Evolutionary conservation across 139 green algal genomes (phyloP), one percentile per base, ranked within the genome.

Genomic region (Picochlorum sp.): DNA sequence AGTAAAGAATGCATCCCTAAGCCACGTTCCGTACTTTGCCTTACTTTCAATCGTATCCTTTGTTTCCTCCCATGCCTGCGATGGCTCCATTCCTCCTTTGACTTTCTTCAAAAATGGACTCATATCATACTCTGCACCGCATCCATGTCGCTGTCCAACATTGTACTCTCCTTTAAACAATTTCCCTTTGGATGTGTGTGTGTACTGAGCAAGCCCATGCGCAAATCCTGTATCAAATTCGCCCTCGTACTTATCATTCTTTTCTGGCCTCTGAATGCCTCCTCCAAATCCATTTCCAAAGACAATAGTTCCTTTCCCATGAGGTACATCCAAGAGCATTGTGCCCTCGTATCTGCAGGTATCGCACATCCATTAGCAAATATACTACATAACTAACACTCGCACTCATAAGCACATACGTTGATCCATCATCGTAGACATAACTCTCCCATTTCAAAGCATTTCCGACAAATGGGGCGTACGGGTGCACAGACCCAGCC

Each of bases 391-490:
- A 14, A 15, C 26, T 56, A 20, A 4, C 1, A 7, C 9, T 26
- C 10, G 16, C 4, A 18, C 13, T 13, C 13, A 26, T 41, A 9
- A 59, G 3, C 0, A 73, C 88, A 83, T 72, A 96, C 88, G 90
- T 94, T 49, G 87, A 92, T 63, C 84, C 87, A 62, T 96, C 90
- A 20, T 92, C 87, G 50, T 91, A 96, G 7, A 89, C 87, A 62
- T 81, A 86, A 72, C 70, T 86, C 16, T 84, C 74, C 90, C 90
- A 96, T 68, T 91, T 89, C 1, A 94, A 67, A 0, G 87, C 68
- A 67, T 94, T 86, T 9, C 90, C 90, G 11, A 80, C 62, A 69
- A 96, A 95, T 14, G 88, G 88, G 1, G 86, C 80, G 58, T 90
- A 87, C 0, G 88, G 88, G 71, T 95, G 88, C 62, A 81, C 79